Percentiles rank a stretch among this genome's conserved stretches.
These are phyloP conservation scores for Hypholoma fasciculare DNA, from an alignment of 768 basidiomycete genomes.

Conservation along the genomic window DNA sequence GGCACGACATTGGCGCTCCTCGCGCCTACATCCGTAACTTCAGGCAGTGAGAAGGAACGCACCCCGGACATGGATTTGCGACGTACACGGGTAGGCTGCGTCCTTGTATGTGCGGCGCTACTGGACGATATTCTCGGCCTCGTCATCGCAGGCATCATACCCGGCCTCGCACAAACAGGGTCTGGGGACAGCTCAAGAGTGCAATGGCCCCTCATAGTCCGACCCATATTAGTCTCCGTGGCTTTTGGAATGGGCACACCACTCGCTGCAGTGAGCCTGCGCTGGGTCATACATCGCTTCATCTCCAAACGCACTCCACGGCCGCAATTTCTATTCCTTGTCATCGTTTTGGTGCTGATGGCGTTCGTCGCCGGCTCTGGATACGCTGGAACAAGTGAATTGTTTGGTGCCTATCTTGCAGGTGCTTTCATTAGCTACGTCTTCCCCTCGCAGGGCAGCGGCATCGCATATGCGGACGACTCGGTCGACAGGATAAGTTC, in stretches of 20 bases:
- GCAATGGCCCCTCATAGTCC: constrained; percentile 39
- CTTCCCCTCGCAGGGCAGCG: constrained; percentile 11
- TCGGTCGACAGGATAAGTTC: too few species aligned
- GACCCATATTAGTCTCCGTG: constrained; percentile 56
- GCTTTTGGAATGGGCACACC: constrained; percentile 46
- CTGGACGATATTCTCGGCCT: constrained; percentile 67
- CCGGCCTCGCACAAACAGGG: constrained; percentile 31
- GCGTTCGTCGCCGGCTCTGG: constrained; percentile 47
- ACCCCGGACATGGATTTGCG: constrained; percentile 30
- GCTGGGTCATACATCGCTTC: neutral
- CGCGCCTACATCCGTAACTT: constrained; percentile 22
- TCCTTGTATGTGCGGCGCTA: constrained; percentile 61
- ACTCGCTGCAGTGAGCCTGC: constrained; percentile 22
- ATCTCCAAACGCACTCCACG: constrained; percentile 6
- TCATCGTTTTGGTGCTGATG: constrained; percentile 34
- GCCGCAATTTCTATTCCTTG: constrained; percentile 30
- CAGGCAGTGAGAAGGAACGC: neutral
- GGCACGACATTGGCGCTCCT: constrained; percentile 69
- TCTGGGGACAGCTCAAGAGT: constrained; percentile 8
- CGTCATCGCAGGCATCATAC: constrained; percentile 56
- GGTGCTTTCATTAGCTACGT: constrained; percentile 47
- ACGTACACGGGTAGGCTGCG: constrained; percentile 51
- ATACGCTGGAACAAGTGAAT: constrained; percentile 59
- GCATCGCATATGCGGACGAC: too few species aligned
- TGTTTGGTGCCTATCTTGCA: constrained; percentile 64